phyloP scores from a whole-genome alignment of 345 rosid genomes.

The Cardamine chenopodiifolia region DNA sequence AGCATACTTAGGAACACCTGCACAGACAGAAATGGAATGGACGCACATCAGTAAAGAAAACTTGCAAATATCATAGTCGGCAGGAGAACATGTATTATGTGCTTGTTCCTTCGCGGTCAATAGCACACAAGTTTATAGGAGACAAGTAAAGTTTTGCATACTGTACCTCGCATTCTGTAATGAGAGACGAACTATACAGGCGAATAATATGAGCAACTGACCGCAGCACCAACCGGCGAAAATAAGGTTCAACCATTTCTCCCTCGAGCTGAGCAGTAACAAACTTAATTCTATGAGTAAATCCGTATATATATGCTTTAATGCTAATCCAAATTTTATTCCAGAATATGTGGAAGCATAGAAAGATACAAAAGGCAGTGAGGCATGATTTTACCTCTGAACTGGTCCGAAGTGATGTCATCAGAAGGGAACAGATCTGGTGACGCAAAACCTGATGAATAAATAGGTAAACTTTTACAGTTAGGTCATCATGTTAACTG shows the following conservation, averaged over 20 bases:
- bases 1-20: slow-evolving; percentile 98
- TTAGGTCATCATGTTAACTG: slow-evolving; percentile 16
- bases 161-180: slow-evolving; percentile 92
- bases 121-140: slow-evolving; percentile 9
- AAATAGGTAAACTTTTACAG: slow-evolving; percentile 41
- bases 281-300: slow-evolving; percentile 31
- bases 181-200: slow-evolving; percentile 84
- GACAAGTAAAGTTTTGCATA: slow-evolving; percentile 28
- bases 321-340: slow-evolving; percentile 24
- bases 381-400: slow-evolving; percentile 63
- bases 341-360: slow-evolving; percentile 19
- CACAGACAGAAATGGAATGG: slow-evolving; percentile 35
- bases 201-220: slow-evolving; percentile 95
- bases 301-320: slow-evolving; percentile 7
- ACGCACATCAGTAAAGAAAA: slow-evolving; percentile 16
- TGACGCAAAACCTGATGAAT: slow-evolving; percentile 77
- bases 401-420: slow-evolving; percentile 95
- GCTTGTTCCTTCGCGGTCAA: slow-evolving; percentile 10
- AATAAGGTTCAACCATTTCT: slow-evolving; percentile 93
- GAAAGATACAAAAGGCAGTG: slow-evolving; percentile 15
- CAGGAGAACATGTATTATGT: not conserved
- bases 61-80: slow-evolving; percentile 20
- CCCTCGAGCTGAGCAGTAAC: slow-evolving; percentile 75
- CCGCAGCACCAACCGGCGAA: slow-evolving; percentile 94
- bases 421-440: slow-evolving; percentile 95